These are phyloP conservation scores for Endogone sp. DNA, from an alignment of 192 early-diverging fungal genomes.

Conservation along the genomic window DNA sequence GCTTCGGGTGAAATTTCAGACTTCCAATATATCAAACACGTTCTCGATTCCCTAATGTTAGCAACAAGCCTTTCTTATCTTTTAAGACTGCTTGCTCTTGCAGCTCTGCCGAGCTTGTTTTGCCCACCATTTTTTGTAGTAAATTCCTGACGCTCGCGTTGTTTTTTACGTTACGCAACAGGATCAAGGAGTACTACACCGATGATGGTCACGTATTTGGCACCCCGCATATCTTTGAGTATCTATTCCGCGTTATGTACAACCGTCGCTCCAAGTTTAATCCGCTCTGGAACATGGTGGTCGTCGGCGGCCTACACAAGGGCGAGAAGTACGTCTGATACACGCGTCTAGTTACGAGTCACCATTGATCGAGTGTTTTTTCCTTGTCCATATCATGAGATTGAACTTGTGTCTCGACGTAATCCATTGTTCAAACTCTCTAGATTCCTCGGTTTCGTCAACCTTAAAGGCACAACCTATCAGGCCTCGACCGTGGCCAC, in stretches of 20 bases:
- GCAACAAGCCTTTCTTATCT: constrained; percentile 1
- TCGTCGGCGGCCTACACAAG: constrained; percentile 83
- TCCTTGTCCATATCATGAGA: not conserved
- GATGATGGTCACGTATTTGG: constrained; percentile 87
- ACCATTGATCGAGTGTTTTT: not conserved
- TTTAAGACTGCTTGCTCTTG: no score
- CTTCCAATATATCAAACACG: constrained; percentile 87
- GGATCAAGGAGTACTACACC: constrained; percentile 81
- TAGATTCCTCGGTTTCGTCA: constrained; percentile 87
- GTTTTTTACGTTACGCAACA: constrained; percentile 15
- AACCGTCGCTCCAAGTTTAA: constrained; percentile 81
- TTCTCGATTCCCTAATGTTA: constrained; percentile 75
- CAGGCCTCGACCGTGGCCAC: constrained; percentile 88
- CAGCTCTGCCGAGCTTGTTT: no score
- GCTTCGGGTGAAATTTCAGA: constrained; percentile 93
- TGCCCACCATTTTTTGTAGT: not conserved
- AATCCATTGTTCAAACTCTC: constrained; percentile 2
- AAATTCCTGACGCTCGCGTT: not conserved
- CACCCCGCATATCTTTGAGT: constrained; percentile 88
- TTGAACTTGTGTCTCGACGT: no score
- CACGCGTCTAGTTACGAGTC: not conserved
- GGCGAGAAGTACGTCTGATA: constrained; percentile 64
- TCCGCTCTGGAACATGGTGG: constrained; percentile 94
- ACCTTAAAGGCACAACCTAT: constrained; percentile 93
- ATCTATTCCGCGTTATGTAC: constrained; percentile 90